Base-by-base conservation (phyloP, 371 early-diverging fungal species). In the Mortierella polycephala region DNA sequence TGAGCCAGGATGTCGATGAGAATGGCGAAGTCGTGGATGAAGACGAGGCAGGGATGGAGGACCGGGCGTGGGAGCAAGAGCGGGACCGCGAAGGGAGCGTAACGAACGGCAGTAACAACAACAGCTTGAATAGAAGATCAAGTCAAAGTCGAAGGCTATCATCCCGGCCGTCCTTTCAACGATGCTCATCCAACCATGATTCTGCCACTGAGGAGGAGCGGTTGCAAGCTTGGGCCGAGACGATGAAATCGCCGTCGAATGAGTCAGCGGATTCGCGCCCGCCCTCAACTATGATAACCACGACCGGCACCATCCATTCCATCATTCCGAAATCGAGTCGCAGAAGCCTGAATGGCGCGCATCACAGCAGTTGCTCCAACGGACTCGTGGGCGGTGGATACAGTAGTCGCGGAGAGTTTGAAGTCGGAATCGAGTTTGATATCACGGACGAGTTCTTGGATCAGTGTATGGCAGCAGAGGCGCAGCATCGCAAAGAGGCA, bases 401-500 rank as follows among this genome's bases (percentile, higher is more conserved):
- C 50, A 72, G 79, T 21, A 77, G 72, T 40, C 72, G 69, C 18
- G 79, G 69, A 14, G 79, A 77, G 63, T 72, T 72, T 63, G 79
- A 77, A 39, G 79, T 77, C 2, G 79, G 79, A 1, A 52, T 65
- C 16, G 79, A 72, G 62, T 77, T 77, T 69, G 79, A 77, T 39
- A 72, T 69, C 62, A 77, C 79, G n/a, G 72, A 61, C 16, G 52
- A 56, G 23, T 69, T 77, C 41, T 23, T 77, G 66, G 79, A 77
- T 12, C 69, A 77, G 56, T 77, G 79, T 23, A 72, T 77, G 20
- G 65, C 64, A 0, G 65, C 69, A 10, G 79, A 77, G 14, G 62
- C 79, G 0, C 79, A 77, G 42, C 79, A 77, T 23, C 72, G 79
- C 6, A 67, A 57, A 44, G 79, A 69, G 7, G 79, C 79, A 7